These are phyloP conservation scores for Cornus kousa DNA, from an alignment of 148 eudicot species.

Conservation along the genomic window DNA sequence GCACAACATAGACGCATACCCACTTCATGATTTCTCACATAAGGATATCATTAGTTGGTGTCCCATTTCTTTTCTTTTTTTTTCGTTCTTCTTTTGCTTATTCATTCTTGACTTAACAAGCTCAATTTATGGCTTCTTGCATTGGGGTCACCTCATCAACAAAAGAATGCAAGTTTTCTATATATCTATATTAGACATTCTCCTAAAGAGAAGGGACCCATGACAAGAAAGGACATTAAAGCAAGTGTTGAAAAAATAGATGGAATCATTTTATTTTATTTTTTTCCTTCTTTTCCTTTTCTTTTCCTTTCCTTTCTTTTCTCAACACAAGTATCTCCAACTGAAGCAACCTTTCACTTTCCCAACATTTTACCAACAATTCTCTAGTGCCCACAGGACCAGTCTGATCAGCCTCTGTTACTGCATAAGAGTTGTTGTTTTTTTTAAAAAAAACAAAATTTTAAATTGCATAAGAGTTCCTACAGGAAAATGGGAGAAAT, in stretches of 20 bases:
- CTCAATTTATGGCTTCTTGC: constrained; percentile 4
- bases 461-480: too few species aligned
- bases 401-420: not conserved
- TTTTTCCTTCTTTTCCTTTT: not conserved
- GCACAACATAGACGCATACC: not conserved
- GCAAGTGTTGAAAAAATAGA: constrained; percentile 14
- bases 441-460: too few species aligned
- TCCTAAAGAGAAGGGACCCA: constrained; percentile 19
- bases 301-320: not conserved
- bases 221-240: constrained; percentile 19
- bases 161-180: not conserved
- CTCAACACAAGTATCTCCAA: constrained; percentile 1
- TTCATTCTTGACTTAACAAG: constrained; percentile 1
- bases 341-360: constrained; percentile 22
- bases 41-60: not conserved
- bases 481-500: not conserved
- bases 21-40: not conserved
- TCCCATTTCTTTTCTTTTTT: not conserved
- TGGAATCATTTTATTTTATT: constrained; percentile 10
- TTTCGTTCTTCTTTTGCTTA: not conserved
- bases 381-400: not conserved
- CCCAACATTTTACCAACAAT: constrained; percentile 5
- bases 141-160: constrained; percentile 35
- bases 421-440: not conserved
- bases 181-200: constrained; percentile 12